Evolutionary conservation across 768 basidiomycete species (phyloP).

Genomic region (Paxillus rubicundulus): DNA sequence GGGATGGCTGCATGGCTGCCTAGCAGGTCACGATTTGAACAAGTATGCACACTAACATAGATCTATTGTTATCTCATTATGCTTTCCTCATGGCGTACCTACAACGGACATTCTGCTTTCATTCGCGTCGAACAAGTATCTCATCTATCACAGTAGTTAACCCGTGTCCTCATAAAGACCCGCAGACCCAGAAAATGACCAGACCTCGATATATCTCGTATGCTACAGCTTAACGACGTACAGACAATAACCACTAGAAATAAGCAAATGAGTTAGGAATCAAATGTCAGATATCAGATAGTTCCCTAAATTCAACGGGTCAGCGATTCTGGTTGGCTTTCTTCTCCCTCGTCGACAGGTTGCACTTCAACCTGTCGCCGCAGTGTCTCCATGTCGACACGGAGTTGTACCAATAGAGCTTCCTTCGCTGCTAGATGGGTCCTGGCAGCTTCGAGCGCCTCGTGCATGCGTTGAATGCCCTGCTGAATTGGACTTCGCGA

Average conservation of each 20-base stretch:
- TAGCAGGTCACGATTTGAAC: too few species aligned
- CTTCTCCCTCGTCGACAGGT: not conserved
- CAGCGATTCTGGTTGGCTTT: not conserved
- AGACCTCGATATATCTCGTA: not conserved
- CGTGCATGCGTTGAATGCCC: constrained; percentile 23
- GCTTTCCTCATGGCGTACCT: too few species aligned
- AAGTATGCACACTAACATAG: too few species aligned
- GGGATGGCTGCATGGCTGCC: too few species aligned
- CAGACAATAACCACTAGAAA: not conserved
- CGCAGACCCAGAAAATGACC: too few species aligned
- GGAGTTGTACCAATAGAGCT: constrained; percentile 18
- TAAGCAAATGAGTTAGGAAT: not conserved
- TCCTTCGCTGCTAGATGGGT: constrained; percentile 23
- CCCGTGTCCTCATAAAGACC: too few species aligned
- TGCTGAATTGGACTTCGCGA: constrained; percentile 9
- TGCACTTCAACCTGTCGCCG: constrained; percentile 5
- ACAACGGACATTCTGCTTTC: too few species aligned
- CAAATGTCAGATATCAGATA: not conserved
- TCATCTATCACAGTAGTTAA: too few species aligned
- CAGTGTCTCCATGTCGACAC: constrained; percentile 20
- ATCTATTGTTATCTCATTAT: too few species aligned
- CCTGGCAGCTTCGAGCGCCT: constrained; percentile 19
- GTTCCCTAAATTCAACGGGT: not conserved
- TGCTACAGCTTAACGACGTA: not conserved
- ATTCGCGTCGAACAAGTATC: too few species aligned